Percentiles rank a stretch among this genome's conserved stretches.
phyloP scores from a whole-genome alignment of 768 basidiomycete species.

The Lactifluus hygrophoroides region DNA sequence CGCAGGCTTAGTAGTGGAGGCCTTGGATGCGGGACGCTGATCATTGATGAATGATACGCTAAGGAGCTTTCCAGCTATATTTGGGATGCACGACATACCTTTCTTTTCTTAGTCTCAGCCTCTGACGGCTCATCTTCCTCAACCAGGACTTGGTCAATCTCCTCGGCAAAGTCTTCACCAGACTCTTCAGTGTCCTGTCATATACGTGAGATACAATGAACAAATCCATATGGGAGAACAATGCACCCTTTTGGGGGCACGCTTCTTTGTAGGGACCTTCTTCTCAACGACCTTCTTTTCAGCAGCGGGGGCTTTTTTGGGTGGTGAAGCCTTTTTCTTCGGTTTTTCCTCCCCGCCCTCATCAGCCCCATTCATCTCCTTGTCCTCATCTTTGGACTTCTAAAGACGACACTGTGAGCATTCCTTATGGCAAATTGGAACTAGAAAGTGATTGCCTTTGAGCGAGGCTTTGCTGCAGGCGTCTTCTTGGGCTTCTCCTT shows the following conservation, averaged over 20 bases:
- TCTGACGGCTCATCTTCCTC: slow-evolving; percentile 41
- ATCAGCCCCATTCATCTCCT: slow-evolving; percentile 32
- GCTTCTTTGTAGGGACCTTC: slow-evolving; percentile 41
- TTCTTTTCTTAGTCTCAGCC: slow-evolving; percentile 53
- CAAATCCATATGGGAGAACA: neutral
- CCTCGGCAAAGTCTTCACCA: slow-evolving; percentile 41
- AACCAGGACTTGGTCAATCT: slow-evolving; percentile 35
- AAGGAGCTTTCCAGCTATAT: neutral
- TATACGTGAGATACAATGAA: neutral
- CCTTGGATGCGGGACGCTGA: slow-evolving; percentile 2
- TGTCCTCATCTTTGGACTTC: slow-evolving; percentile 51
- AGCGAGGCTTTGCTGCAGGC: slow-evolving; percentile 29
- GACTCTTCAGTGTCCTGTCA: slow-evolving; percentile 32
- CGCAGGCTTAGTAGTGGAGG: slow-evolving; percentile 5
- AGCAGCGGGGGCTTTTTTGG: slow-evolving; percentile 28
- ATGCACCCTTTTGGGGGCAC: slow-evolving; percentile 30
- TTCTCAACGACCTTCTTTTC: slow-evolving; percentile 41
- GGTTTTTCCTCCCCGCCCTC: slow-evolving; percentile 35
- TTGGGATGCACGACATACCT: slow-evolving; percentile 35
- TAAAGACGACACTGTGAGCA: neutral
- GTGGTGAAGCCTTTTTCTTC: slow-evolving; percentile 19
- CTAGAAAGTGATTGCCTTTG: neutral
- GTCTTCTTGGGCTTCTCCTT: slow-evolving; percentile 52
- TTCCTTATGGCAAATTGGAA: neutral
- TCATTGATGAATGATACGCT: neutral